Base-by-base conservation (phyloP, 805 yeast species). In the Wickerhamiella kazuoi region DNA sequence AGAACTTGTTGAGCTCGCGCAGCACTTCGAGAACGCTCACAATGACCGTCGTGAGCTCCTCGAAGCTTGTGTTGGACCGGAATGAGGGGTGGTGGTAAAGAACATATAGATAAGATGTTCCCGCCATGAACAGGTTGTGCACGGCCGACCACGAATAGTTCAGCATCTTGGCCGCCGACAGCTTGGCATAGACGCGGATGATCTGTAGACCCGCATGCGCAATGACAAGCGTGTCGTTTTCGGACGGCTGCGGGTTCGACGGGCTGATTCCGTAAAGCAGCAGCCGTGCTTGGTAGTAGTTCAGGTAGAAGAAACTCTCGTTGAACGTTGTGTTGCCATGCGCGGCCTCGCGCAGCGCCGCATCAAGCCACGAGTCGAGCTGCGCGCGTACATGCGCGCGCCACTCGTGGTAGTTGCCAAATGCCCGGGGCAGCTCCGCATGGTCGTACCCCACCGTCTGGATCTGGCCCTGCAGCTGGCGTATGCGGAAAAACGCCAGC, bases 81-180 rank as follows among this genome's bases (percentile, higher is more conserved):
- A 69, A 71, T 35, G 65, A 68, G n/a, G 64, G 64, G 29, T 80
- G 71, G 53, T 78, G 78, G 54, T 79, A 83, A 13, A 82, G 64
- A 1, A 84, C 70, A 53, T 79, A 83, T 34, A 84, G 61, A 48
- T 74, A 83, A 1, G 94, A 78, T 21, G 87, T 78, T 1, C 93
- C 93, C 0, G 94, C 86, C 79, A 80, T 77, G 53, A 82, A 82
- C 39, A 82, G 62, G 53, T 82, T 83, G 55, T 83, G 93, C 2
- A 82, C 86, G 0, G 93, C 90, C 2, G 84, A 86, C 95, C 95
- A 84, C 0, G 94, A 81, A 56, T 80, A 84, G 55, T 82, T 82
- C 43, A 83, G 67, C 35, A 71, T 63, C 48, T 69, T 70, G 21
- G 65, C 65, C n/a, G 62, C 55, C 47, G 68, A 70, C 30, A 84